A percentile compares a stretch with the other conserved stretches of the same genome.
These are phyloP conservation scores for Xylaria sp. DNA, from an alignment of 2,329 filamentous ascomycete genomes.

Conservation along the genomic window DNA sequence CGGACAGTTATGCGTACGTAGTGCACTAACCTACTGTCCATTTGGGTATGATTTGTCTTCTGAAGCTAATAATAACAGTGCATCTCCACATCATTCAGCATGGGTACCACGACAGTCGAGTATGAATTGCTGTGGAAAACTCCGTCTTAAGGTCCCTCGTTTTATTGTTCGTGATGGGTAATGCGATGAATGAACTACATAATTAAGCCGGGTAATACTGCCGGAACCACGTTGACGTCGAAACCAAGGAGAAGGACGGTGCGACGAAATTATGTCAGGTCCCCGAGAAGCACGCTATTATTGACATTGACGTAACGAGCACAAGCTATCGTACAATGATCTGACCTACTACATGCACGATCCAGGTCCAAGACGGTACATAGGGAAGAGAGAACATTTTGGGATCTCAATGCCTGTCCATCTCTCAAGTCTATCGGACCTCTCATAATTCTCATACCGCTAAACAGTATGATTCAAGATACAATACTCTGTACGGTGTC, in stretches of 20 bases:
- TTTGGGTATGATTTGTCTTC: constrained; percentile 15
- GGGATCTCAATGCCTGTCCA: constrained; percentile 33
- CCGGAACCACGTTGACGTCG: not conserved
- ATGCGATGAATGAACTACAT: not conserved
- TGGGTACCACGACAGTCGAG: not conserved
- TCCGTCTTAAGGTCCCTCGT: not conserved
- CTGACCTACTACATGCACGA: constrained; percentile 8
- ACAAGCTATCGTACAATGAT: constrained; percentile 1
- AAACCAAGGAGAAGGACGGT: not conserved
- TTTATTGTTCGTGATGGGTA: not conserved
- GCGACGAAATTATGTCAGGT: constrained; percentile 9
- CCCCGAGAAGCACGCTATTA: not conserved
- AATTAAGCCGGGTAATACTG: not conserved
- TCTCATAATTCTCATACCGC: not conserved
- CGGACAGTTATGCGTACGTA: not conserved
- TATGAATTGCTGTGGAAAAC: not conserved
- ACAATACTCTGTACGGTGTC: not conserved
- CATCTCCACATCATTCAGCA: constrained; percentile 7
- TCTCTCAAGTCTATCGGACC: not conserved
- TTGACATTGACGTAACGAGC: constrained; percentile 31
- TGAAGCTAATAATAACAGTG: constrained; percentile 28
- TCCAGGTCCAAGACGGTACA: constrained; percentile 5
- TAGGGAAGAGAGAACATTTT: constrained; percentile 9
- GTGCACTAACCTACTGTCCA: not conserved
- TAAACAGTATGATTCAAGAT: not conserved